Conservation (phyloP, 805 yeast species). For the Jamesozyma spencerorum region DNA sequence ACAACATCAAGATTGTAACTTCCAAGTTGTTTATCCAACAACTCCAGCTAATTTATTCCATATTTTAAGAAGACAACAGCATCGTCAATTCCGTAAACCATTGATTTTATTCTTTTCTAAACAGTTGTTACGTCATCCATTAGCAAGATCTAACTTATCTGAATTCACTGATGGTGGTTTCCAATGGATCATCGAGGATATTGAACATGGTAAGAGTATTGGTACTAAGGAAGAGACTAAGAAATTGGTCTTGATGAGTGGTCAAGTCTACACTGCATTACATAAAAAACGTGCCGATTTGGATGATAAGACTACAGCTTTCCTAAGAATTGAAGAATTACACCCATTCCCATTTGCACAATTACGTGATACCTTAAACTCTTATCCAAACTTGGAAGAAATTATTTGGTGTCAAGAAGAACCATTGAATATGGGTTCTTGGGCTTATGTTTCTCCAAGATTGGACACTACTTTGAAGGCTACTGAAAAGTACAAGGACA, state of each 20-base stretch:
- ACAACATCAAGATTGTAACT: slow-evolving; percentile 97
- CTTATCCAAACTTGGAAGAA: slow-evolving; percentile 77
- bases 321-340: slow-evolving; percentile 83
- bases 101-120: slow-evolving; percentile 83
- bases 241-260: slow-evolving; percentile 75
- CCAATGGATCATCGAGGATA: slow-evolving; percentile 94
- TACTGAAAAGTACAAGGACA: slow-evolving; percentile 56
- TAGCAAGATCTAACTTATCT: slow-evolving; percentile 74
- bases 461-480: slow-evolving; percentile 64
- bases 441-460: slow-evolving; percentile 77
- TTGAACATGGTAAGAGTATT: slow-evolving; percentile 70
- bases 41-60: slow-evolving; percentile 97
- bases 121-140: slow-evolving; percentile 90
- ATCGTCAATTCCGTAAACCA: slow-evolving; percentile 96
- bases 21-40: slow-evolving; percentile 96
- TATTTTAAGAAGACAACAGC: slow-evolving; percentile 96
- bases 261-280: slow-evolving; percentile 92
- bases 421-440: slow-evolving; percentile 94
- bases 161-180: slow-evolving; percentile 91
- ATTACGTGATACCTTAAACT: slow-evolving; percentile 70
- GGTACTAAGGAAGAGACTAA: slow-evolving; percentile 74
- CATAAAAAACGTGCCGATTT: slow-evolving; percentile 77
- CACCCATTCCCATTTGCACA: slow-evolving; percentile 99
- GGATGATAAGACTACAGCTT: slow-evolving; percentile 75
- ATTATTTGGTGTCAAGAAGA: slow-evolving; percentile 97